Percentiles rank a stretch among this genome's conserved stretches.
Conservation (phyloP, 2,329 filamentous ascomycete genomes). For the Epichloe gansuensis region DNA sequence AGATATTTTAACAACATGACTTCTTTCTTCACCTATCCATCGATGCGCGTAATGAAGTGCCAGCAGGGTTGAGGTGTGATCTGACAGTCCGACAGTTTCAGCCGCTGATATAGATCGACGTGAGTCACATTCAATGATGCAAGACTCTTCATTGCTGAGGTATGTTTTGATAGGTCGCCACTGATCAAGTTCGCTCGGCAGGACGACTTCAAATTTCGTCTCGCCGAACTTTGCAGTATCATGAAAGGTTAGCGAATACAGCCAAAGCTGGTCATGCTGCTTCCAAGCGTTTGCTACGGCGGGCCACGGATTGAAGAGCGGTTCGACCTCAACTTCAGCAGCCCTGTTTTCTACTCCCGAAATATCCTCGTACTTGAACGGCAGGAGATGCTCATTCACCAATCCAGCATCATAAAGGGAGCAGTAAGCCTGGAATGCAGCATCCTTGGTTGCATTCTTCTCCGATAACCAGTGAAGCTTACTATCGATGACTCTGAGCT, state of each 20-base stretch:
- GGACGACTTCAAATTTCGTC: constrained; percentile 26
- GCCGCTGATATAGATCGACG: constrained; percentile 10
- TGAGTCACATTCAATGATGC: constrained; percentile 18
- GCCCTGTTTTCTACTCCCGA: constrained; percentile 26
- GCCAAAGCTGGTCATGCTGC: constrained; percentile 9
- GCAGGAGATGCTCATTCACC: constrained; percentile 68
- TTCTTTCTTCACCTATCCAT: constrained; percentile 24
- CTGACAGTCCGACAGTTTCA: constrained; percentile 13
- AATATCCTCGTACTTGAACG: constrained; percentile 35
- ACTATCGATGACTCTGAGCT: constrained; percentile 16
- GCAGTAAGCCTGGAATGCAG: constrained; percentile 68
- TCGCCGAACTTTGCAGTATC: constrained; percentile 17
- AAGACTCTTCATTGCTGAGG: constrained; percentile 24
- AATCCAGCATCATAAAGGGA: constrained; percentile 57
- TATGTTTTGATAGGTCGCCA: constrained; percentile 27
- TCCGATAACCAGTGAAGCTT: constrained; percentile 53
- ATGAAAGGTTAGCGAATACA: constrained; percentile 21
- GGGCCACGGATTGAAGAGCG: constrained; percentile 35
- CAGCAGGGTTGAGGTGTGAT: constrained; percentile 35
- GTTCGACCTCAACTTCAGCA: constrained; percentile 23
- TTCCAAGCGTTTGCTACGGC: constrained; percentile 32
- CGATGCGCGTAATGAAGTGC: constrained; percentile 37
- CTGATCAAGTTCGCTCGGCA: constrained; percentile 31
- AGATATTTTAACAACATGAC: constrained; percentile 32
- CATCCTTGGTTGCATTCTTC: constrained; percentile 64